Evolutionary conservation across 1,139 yeast species (phyloP), one percentile per base, ranked within the genome.

Genomic region (Yamadazyma membranifaciens): DNA sequence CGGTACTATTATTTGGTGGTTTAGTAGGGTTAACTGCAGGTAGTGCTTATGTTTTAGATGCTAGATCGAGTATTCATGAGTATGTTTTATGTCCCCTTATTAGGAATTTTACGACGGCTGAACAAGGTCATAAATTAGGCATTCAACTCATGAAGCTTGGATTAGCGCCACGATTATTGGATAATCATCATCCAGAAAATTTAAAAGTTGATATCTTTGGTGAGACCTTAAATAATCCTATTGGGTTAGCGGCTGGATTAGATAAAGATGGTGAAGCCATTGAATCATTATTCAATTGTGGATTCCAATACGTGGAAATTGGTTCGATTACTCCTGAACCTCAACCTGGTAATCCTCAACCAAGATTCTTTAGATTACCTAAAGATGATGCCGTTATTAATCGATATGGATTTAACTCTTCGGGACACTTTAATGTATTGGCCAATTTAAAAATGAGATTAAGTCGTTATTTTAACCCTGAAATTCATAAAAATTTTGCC

Each of bases 241-340:
- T 91, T 43, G 98, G 98, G 6, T 74, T 91, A 53, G 98, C 98
- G 37, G 98, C 98, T 27, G 98, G 98, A 10, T 75, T 91, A 49
- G 98, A 91, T 61, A 91, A 91, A 63, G 86, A 91, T 54, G 98
- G 89, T 39, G 95, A 88, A 57, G 96, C 89, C n/a, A 81, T 92
- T 52, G 97, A 91, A 51, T 68, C 91, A 0, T 70, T 91, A 45
- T 82, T 83, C 54, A 75, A 81, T 50, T 59, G 78, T 42, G 98
- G 98, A 2, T 91, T 91, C 55, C 80, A 92, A 5, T 88, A 87
- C 58, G 95, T 88, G 45, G 98, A 91, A 63, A 78, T 92, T 42
- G 98, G 98, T 1, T 86, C 96, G 2, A 81, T 92, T 36, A 91
- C 98, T 4, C 98, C 98, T 2, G 71, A 75, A 48, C 86, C 97